phyloP scores from a whole-genome alignment of 495 filamentous ascomycete genomes.

The Aspergillus indologenus region DNA sequence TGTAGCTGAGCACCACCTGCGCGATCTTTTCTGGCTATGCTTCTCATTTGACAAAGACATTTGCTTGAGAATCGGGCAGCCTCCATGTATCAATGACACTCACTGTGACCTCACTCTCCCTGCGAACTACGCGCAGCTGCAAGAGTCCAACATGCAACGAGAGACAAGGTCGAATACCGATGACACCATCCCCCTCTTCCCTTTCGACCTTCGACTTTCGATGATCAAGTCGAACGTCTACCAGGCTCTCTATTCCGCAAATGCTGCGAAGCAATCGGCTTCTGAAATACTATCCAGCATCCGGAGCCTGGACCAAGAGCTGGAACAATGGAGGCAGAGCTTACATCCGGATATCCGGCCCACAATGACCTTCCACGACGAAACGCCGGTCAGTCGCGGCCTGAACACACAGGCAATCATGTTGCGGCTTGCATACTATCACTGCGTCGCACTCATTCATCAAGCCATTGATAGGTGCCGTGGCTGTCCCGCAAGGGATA shows the following conservation, averaged over 20 bases:
- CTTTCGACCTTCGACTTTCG: conserved; percentile 32
- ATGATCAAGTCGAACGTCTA: conserved; percentile 36
- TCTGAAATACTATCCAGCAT: conserved; percentile 35
- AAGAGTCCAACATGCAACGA: conserved; percentile 12
- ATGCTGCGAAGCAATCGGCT: conserved; percentile 28
- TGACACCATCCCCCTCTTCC: conserved; percentile 26
- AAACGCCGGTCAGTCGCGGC: conserved; percentile 6
- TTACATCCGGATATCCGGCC: conserved; percentile 14
- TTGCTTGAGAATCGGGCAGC: conserved; percentile 37
- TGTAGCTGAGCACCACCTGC: conserved; percentile 18
- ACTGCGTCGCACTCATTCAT: conserved; percentile 38
- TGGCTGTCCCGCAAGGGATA: conserved; percentile 7
- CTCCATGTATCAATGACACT: conserved; percentile 35
- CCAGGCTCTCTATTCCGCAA: conserved; percentile 31
- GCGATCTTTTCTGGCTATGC: conserved; percentile 43
- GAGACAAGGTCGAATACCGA: conserved; percentile 13
- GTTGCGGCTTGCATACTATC: conserved; percentile 37
- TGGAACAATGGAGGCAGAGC: conserved; percentile 37
- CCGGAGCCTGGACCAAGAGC: conserved; percentile 34
- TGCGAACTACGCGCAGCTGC: conserved; percentile 19
- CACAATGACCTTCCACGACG: conserved; percentile 9
- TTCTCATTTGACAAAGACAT: conserved; percentile 42
- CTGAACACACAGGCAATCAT: conserved; percentile 27
- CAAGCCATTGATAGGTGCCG: conserved; percentile 29
- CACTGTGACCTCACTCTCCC: conserved; percentile 40